Base-by-base conservation (phyloP, 768 basidiomycete genomes). In the Mycena chlorophos region DNA sequence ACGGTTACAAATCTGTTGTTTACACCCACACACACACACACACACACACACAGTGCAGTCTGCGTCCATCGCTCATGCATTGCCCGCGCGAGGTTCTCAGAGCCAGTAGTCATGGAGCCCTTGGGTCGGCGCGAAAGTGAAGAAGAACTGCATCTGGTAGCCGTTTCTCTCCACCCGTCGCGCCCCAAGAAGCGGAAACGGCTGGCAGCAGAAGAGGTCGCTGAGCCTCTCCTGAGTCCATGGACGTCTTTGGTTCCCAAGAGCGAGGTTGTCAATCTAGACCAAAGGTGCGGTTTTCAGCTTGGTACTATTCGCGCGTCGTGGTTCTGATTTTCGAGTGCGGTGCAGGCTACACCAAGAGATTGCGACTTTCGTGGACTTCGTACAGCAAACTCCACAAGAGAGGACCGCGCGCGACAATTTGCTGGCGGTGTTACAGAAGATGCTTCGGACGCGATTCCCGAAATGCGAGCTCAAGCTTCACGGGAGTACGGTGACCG, bases 401-500 rank as follows among this genome's bases (percentile, higher is more conserved):
- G 88, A 91, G 64, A 73, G 69, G 40, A 73, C 69, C 26, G 72
- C 77, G 16, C 75, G 84, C 19, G 62, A 74, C 22, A 63, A 65
- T 38, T 74, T 87, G 29, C 73, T 84, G 56, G 69, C 73, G 28
- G 63, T 70, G 38, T 76, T 89, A 51, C 70, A 75, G 16, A 66
- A 71, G 14, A 70, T 81, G 0, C 71, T 87, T n/a, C 59, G 68
- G 30, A 57, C 67, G n/a, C 66, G 75, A 5, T 83, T 82, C 67
- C 65, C 66, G 0, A 73, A 75, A 51, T 79, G 79, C 2, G 67
- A 71, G 17, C 76, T 88, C 1, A 68, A 76, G 31, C 68, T 83
- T 5, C 88, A 85, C 64, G 88, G 88, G 2, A 85, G 84, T 63
- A 78, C 77, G 55, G 78, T 81, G 29, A 85, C 82, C 6, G 78